Percentiles rank a stretch among this genome's conserved stretches.
phyloP scores from a whole-genome alignment of 306 rosid species.

The Hippophae gyantsensis region DNA sequence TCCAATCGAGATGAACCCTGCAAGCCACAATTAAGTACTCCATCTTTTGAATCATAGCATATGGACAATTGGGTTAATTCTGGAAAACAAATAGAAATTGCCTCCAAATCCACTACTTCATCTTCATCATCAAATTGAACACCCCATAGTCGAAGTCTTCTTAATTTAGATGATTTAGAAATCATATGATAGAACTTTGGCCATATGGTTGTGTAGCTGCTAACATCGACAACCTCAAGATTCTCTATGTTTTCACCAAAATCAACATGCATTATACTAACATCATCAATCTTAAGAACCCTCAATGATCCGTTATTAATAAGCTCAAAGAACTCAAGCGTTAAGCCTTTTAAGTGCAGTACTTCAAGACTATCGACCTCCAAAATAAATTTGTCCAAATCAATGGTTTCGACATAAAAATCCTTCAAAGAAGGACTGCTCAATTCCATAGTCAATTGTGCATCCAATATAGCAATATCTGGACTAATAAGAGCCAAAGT shows the following conservation, averaged over 20 bases:
- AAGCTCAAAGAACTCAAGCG: slow-evolving; percentile 47
- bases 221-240: slow-evolving; percentile 66
- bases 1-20: slow-evolving; percentile 51
- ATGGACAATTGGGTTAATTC: slow-evolving; percentile 44
- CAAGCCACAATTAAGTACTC: slow-evolving; percentile 45
- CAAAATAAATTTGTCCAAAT: slow-evolving; percentile 49
- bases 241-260: slow-evolving; percentile 61
- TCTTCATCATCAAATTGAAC: slow-evolving; percentile 58
- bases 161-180: slow-evolving; percentile 49
- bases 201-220: slow-evolving; percentile 65
- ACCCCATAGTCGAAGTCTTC: slow-evolving; percentile 59
- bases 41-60: slow-evolving; percentile 54
- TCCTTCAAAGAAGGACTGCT: slow-evolving; percentile 54
- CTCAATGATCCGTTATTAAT: slow-evolving; percentile 48
- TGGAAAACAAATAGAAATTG: slow-evolving; percentile 55
- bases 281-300: slow-evolving; percentile 57
- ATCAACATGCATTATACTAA: slow-evolving; percentile 55
- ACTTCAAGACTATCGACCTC: slow-evolving; percentile 51
- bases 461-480: slow-evolving; percentile 62
- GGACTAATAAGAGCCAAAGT: slow-evolving; percentile 49
- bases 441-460: slow-evolving; percentile 46
- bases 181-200: slow-evolving; percentile 67
- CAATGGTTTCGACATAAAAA: slow-evolving; percentile 48
- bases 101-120: slow-evolving; percentile 58
- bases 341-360: slow-evolving; percentile 50